These are phyloP conservation scores for Cryptococcus depauperatus DNA, from an alignment of 1,284 basidiomycete species.

Conservation along the genomic window DNA sequence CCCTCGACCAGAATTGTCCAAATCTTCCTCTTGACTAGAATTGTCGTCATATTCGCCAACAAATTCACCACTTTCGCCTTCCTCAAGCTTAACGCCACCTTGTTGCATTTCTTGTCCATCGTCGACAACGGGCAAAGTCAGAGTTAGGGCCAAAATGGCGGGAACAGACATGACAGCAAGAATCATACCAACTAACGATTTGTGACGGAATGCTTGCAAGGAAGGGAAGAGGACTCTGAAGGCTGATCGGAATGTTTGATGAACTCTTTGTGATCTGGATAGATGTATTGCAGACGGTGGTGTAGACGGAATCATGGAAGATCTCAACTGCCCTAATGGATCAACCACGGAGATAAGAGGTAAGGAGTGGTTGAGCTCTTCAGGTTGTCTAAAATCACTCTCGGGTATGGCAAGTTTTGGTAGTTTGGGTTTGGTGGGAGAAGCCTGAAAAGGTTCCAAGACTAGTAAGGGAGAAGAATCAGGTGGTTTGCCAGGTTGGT, in stretches of 20 bases:
- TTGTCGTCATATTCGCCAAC: not conserved
- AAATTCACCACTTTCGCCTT: conserved; percentile 33
- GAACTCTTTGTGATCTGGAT: not conserved
- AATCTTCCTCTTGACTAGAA: conserved; percentile 18
- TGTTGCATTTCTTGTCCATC: conserved; percentile 40
- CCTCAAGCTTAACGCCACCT: conserved; percentile 31
- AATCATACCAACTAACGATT: conserved; percentile 63
- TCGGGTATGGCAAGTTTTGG: conserved; percentile 15
- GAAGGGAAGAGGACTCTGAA: conserved; percentile 66
- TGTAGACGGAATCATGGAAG: not conserved
- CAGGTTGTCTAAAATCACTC: not conserved
- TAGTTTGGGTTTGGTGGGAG: conserved; percentile 10
- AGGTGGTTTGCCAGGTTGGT: conserved; percentile 21
- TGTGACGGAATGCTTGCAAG: conserved; percentile 63
- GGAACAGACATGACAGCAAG: conserved; percentile 76
- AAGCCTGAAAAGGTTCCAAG: not conserved
- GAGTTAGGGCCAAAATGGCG: conserved; percentile 72
- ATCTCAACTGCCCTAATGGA: conserved; percentile 19
- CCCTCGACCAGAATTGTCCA: conserved; percentile 39
- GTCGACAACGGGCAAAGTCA: conserved; percentile 82
- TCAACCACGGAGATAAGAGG: conserved; percentile 28
- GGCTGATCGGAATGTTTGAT: conserved; percentile 3
- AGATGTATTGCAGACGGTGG: not conserved
- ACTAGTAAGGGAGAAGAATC: conserved; percentile 8
- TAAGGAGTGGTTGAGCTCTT: not conserved